Percentiles rank a stretch among this genome's conserved stretches.
phyloP scores from a whole-genome alignment of 768 basidiomycete genomes.

The Coprinellus aureogranulatus region DNA sequence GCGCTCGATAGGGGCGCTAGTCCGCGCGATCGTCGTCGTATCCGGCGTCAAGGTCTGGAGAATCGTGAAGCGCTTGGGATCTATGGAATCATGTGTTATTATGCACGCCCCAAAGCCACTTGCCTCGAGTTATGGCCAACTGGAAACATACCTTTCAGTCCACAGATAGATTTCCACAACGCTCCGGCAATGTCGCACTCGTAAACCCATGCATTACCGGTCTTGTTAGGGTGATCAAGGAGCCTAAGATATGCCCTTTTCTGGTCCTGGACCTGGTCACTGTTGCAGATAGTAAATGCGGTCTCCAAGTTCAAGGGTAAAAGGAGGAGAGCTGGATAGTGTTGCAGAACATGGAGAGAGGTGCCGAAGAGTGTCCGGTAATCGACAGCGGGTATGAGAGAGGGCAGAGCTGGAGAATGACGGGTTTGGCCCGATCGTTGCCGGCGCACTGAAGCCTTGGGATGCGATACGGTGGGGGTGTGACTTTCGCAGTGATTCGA shows the following conservation, averaged over 20 bases:
- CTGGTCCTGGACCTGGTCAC: slow-evolving; percentile 42
- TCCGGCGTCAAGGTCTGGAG: slow-evolving; percentile 42
- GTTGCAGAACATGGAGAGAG: slow-evolving; percentile 12
- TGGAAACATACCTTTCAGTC: slow-evolving; percentile 35
- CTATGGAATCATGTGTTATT: slow-evolving; percentile 24
- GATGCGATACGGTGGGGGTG: slow-evolving; percentile 7
- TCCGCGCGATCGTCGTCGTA: slow-evolving; percentile 1
- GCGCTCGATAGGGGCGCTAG: not conserved
- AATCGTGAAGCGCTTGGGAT: slow-evolving; percentile 50
- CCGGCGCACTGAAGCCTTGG: slow-evolving; percentile 19
- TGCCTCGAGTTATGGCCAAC: not conserved
- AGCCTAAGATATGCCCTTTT: slow-evolving; percentile 27
- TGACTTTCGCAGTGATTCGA: slow-evolving; percentile 19
- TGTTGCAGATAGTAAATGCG: slow-evolving; percentile 44
- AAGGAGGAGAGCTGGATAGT: slow-evolving; percentile 52
- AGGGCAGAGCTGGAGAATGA: slow-evolving; percentile 20
- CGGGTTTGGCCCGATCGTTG: slow-evolving; percentile 16
- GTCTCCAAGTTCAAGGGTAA: slow-evolving; percentile 40
- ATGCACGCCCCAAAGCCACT: not conserved
- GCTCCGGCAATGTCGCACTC: slow-evolving; percentile 46
- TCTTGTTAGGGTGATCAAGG: slow-evolving; percentile 2
- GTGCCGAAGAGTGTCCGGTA: slow-evolving; percentile 5
- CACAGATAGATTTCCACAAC: slow-evolving; percentile 50
- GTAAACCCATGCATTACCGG: slow-evolving; percentile 35
- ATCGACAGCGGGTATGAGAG: slow-evolving; percentile 7